Base-by-base conservation (phyloP, 768 basidiomycete species). In the Clitopilus passeckerianus region DNA sequence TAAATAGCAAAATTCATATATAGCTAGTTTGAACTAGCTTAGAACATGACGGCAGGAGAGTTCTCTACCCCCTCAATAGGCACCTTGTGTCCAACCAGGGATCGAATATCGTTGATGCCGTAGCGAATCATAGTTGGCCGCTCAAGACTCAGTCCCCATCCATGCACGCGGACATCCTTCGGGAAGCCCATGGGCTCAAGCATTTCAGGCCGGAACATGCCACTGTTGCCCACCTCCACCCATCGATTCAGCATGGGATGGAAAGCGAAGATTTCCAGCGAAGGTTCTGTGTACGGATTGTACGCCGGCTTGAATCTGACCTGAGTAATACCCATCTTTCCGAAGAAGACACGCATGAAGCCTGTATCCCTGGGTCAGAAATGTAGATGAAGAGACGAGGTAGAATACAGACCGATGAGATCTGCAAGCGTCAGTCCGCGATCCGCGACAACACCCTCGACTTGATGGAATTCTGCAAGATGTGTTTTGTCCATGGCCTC, bases 191-290 rank as follows among this genome's bases (percentile, higher is more conserved):
- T 98, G 6, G 97, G 95, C 71, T 95, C 95, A 33, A 99, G 79
- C 96, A 99, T 98, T 72, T 99, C 97, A 3, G 97, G 97, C 34
- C 97, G 86, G 87, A 99, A 99, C 91, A 99, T 96, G 22, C 97
- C 97, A 69, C 94, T 96, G 76, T 98, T 98, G 34, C 96, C 96
- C 33, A 98, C 93, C 73, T 98, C 96, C 34, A 98, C 95, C 94
- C 95, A 97, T 67, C 91, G 90, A 71, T 91, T 80, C 37, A 98
- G 83, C 74, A 88, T 84, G 37, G 95, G 93, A 67, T 99, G 97
- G 83, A 95, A 99, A 27, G 95, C 95, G 74, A 98, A 99, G 61
- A 99, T 96, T 76, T 99, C 97, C 50, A 98, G 84, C 1, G 95
- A 96, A 6, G 95, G 95, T 91, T 98, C 95, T 30, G 96, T 97